Base-by-base conservation (phyloP, 2,329 filamentous ascomycete genomes). In the Aspergillus alliaceus region DNA sequence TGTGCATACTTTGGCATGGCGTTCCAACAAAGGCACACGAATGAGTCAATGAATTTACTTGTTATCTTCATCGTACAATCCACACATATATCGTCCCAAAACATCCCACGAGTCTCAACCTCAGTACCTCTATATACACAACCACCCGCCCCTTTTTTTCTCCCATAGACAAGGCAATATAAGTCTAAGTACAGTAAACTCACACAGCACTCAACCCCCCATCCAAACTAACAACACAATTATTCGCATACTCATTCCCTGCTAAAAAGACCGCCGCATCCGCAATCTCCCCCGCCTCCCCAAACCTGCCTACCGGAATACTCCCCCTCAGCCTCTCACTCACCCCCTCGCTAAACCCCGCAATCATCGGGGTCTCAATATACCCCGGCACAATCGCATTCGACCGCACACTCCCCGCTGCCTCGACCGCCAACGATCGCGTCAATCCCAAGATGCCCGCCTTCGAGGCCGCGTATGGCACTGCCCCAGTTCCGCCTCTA, bases 311-410 rank as follows among this genome's bases (percentile, higher is more conserved):
- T 15, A 84, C 69, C 1, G 90, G 90, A 50, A 91, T 91, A 50
- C 79, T 69, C 34, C 77, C 68, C 22, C 69, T 69, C 22, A 73
- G 59, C 53, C 68, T 67, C 12, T 66, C 60, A 1, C 60, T 70
- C 51, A 72, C 67, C 0, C 64, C 59, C 0, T 66, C 59, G 2
- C 69, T 78, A 73, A 81, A 80, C 59, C 76, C 80, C 70, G 83
- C 75, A 64, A 89, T 91, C 90, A 96, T 96, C 48, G 86, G 83
- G 46, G 90, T 93, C 56, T 89, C 80, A 64, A 96, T 87, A 78
- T 93, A 96, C 6, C 91, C 91, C 1, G 91, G 91, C 40, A 93
- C 78, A 62, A 96, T 85, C 27, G 88, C 88, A 75, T 96, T 96
- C 47, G 90, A 88, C 29, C 92, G 82, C 75, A 51, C 83, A 84